Evolutionary conservation across 768 basidiomycete genomes (phyloP), one percentile per base, ranked within the genome.

Genomic region (Albatrellus ellisii): DNA sequence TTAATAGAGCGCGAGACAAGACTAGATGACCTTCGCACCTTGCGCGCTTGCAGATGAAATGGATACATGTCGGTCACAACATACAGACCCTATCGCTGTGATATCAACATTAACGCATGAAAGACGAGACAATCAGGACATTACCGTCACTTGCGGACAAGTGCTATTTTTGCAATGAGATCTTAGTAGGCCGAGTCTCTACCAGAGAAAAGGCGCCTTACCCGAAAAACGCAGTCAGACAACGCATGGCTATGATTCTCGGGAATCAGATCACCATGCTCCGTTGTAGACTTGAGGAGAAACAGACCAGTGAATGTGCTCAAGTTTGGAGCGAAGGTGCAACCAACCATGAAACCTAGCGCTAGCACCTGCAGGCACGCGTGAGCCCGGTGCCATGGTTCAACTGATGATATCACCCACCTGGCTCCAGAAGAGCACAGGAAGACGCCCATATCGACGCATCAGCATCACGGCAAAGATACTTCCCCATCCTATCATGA

Each of bases 381-480:
- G 20, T 18, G 12, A 36, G 6, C 1, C 11, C 31, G 11, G 18
- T 4, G 20, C 14, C 14, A 22, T 10, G 20, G 12, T 17, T 12
- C 12, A 31, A 31, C 4, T 3, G 29, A 31, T 21, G 35, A 1
- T 9, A 2, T 20, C 6, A 46, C 62, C 18, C 42, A 73, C 73
- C 59, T 81, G 79, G 0, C 76, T 75, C 79, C 79, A 84, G 59
- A 80, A 81, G 26, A 84, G 56, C 10, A 81, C 61, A 0, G 79
- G 77, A 0, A 83, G 65, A 36, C 79, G 70, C 3, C 79, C 79
- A 43, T 57, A 67, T 11, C 74, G 68, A 22, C 77, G 64, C 57
- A 80, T 74, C 35, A 78, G 54, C 61, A 79, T 73, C 3, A 77
- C 73, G 17, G 69, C 69, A 46, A 72, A 64, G n/a, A 76, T 44